Base-by-base conservation (phyloP, 2,329 filamentous ascomycete genomes). In the Diaporthe vexans region DNA sequence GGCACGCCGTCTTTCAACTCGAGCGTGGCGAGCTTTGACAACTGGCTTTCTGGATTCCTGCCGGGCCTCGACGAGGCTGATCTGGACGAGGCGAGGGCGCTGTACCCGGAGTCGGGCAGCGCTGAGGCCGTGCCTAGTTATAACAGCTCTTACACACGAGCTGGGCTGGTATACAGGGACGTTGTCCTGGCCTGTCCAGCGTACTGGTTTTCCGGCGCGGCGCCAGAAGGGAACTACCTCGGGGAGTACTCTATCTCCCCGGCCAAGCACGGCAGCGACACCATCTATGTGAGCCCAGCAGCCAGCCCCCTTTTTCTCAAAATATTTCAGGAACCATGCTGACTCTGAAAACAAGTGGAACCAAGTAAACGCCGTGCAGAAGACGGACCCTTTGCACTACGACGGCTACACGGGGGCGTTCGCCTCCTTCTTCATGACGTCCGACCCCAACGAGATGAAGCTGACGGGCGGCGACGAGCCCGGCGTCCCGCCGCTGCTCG, bases 161-260 rank as follows among this genome's bases (percentile, higher is more conserved):
- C 90, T 0, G 89, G 89, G 0, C 78, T 92, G 24, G 80, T 92
- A 1, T 92, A 89, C 76, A 81, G 91, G 17, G 90, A 92, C 78
- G 81, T 88, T 0, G 87, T 91, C 0, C 85, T 92, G 10, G 86
- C 90, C 0, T 92, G 90, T 79, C 91, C 91, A 0, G 86, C 86
- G 2, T 88, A 88, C 75, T 92, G 90, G 91, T 83, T 89, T 75
- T 84, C 87, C 0, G 80, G 81, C 3, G 83, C 84, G 2, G 86
- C 88, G 1, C 79, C 80, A 0, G 79, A 79, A 21, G 83, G 83
- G 1, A 85, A 88, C 3, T 92, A 88, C 82, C 51, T 92, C 29
- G 87, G 88, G 2, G 89, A 92, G 79, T 92, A 92, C 77, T 89
- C 87, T 0, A 91, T 91, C 70, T 78, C 82, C 9, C 90, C 90